Percentiles rank a stretch among this genome's conserved stretches.
These are phyloP conservation scores for Cordyceps tenuipes DNA, from an alignment of 2,329 filamentous ascomycete species.

Conservation along the genomic window DNA sequence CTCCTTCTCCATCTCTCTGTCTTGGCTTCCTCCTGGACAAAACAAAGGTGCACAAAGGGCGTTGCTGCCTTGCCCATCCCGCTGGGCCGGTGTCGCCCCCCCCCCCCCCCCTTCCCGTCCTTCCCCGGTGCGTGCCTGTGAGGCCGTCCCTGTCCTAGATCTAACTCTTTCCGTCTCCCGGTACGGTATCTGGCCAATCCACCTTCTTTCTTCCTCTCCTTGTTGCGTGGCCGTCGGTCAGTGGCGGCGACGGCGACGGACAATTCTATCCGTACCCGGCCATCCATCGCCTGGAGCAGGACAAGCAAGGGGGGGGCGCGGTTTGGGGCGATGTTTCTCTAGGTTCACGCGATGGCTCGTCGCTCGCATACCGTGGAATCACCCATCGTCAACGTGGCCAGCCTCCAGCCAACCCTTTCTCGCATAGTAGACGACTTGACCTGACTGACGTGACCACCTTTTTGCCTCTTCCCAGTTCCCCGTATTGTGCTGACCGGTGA, in stretches of 20 bases:
- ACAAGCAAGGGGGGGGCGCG: no score
- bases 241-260: background rate
- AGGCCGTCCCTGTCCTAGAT: background rate
- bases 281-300: background rate
- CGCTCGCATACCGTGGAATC: background rate
- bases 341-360: background rate
- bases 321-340: background rate
- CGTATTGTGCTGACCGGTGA: background rate
- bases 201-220: no score
- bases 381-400: background rate
- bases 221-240: background rate
- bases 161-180: background rate
- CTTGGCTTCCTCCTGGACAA: no score
- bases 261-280: conserved; percentile 1
- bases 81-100: background rate
- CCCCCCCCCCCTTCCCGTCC: background rate
- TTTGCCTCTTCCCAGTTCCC: background rate
- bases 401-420: background rate
- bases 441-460: background rate
- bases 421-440: background rate
- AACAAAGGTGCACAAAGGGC: no score
- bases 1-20: no score
- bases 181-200: no score
- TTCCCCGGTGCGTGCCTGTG: background rate
- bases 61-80: no score